Evolutionary conservation across 352 stramenopile species (phyloP).

Genomic region (Pythium brachiatum): DNA sequence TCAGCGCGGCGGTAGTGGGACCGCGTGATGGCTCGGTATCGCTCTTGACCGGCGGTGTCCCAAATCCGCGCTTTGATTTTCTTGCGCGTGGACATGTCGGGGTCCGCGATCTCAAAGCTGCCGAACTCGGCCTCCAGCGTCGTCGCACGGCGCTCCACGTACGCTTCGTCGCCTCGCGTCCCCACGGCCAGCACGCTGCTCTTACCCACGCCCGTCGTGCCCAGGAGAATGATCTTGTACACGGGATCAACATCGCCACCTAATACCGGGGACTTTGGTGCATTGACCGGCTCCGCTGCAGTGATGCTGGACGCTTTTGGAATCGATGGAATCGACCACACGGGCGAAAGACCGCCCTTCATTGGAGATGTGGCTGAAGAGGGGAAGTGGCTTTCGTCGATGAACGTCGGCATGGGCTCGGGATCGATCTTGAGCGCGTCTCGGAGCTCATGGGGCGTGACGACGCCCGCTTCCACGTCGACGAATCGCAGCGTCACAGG

Average conservation of each 20-base stretch:
- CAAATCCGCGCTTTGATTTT: conserved; percentile 83
- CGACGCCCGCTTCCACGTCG: conserved; percentile 73
- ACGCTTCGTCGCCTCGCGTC: conserved; percentile 52
- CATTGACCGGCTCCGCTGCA: conserved; percentile 14
- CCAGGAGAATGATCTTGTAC: conserved; percentile 82
- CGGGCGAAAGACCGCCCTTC: background rate
- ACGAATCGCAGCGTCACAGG: conserved; percentile 68
- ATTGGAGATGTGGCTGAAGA: background rate
- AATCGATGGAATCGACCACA: background rate
- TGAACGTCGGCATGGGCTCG: conserved; percentile 19
- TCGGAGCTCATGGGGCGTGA: conserved; percentile 68
- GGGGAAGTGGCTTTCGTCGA: conserved; percentile 2
- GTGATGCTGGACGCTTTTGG: conserved; percentile 5
- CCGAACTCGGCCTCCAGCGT: conserved; percentile 78
- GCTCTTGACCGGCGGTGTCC: conserved; percentile 88
- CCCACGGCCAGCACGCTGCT: conserved; percentile 71
- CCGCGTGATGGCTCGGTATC: conserved; percentile 88
- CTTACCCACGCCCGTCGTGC: conserved; percentile 77
- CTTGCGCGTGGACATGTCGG: conserved; percentile 45
- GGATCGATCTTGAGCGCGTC: conserved; percentile 57
- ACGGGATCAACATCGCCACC: conserved; percentile 20
- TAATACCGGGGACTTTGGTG: background rate
- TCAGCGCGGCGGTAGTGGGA: conserved; percentile 85
- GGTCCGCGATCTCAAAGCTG: conserved; percentile 59
- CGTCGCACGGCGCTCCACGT: conserved; percentile 58